Base-by-base conservation (phyloP, 805 yeast genomes). In the Wilhelminamyces savonicus region DNA sequence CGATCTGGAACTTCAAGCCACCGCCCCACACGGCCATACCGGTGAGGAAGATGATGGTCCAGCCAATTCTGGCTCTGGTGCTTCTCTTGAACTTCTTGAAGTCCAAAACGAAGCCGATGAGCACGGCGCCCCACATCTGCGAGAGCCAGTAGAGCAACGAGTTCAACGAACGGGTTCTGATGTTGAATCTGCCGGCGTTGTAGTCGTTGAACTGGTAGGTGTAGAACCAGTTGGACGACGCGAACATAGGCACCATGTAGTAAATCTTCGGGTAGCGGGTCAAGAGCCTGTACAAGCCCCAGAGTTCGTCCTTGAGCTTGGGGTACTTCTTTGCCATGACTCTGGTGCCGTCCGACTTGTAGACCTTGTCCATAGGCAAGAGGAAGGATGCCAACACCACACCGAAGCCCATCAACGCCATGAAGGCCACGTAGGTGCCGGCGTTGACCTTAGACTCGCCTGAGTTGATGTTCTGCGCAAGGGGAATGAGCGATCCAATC, bases 221-320 rank as follows among this genome's bases (percentile, higher is more conserved):
- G 61, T 74, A 74, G 58, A 74, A 76, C 77, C 77, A 76, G 59
- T 76, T 76, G 21, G 82, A 72, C 17, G 78, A 65, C 40, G 72
- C 69, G 49, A 76, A 76, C 71, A 74, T 66, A 25, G 82, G 82
- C 63, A 77, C 69, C 48, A 74, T 43, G 16, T 69, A 49, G 27
- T 66, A 45, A 29, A 76, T 68, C 47, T 54, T 59, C 27, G 72
- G 72, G 41, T 68, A 69, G 15, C 37, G 39, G 31, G 42, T 46
- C 37, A 71, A 55, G 28, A 63, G 50, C 24, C 45, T 43, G 37
- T 48, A 48, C 42, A 74, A 56, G 26, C 60, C 72, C 11, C 40
- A 34, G 25, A 74, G 30, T 43, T 74, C 80, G 14, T 59, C 48
- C 41, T 55, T 54, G 62, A 69, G 55, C 39, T 66, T 46, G 9